These are phyloP conservation scores for Sordariomycetes sp. DNA, from an alignment of 2,329 filamentous ascomycete genomes.

Conservation along the genomic window DNA sequence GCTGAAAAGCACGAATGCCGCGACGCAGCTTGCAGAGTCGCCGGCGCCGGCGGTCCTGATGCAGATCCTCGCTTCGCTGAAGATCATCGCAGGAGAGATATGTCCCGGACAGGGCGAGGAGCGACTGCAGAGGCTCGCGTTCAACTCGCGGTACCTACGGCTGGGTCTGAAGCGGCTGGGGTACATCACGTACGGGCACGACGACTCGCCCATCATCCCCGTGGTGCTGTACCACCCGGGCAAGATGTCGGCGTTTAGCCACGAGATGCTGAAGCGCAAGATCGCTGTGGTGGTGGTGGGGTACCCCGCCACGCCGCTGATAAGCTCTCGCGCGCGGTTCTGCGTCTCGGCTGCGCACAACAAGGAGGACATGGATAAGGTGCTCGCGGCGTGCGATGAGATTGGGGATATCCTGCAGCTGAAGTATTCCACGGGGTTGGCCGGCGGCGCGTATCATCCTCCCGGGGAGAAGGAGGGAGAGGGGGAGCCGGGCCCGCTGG, in stretches of 20 bases:
- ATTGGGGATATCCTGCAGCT: conserved; percentile 84
- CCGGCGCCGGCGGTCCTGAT: conserved; percentile 78
- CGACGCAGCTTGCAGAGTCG: conserved; percentile 75
- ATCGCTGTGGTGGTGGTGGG: conserved; percentile 96
- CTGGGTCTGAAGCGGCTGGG: conserved; percentile 93
- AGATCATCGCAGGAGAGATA: conserved; percentile 80
- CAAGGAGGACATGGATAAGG: conserved; percentile 90
- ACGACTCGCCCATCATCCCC: conserved; percentile 95
- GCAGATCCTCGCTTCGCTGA: conserved; percentile 78
- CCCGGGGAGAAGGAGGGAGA: conserved; percentile 48
- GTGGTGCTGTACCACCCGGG: conserved; percentile 94
- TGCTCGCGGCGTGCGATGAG: conserved; percentile 82
- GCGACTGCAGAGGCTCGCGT: conserved; percentile 86
- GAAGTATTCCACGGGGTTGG: conserved; percentile 93
- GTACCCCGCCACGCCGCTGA: conserved; percentile 90
- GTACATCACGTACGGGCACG: conserved; percentile 92
- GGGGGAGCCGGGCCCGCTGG: conserved; percentile 55
- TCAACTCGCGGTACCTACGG: conserved; percentile 97
- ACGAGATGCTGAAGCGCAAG: conserved; percentile 96
- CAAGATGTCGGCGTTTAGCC: conserved; percentile 96
- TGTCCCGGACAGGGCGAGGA: conserved; percentile 88
- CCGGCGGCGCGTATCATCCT: conserved; percentile 70
- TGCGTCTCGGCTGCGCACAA: conserved; percentile 94
- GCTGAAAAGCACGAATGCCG: conserved; percentile 73
- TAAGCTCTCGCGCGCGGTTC: conserved; percentile 89